Base-by-base conservation (phyloP, 208 protist species). In the Leishmania amazonensis region DNA sequence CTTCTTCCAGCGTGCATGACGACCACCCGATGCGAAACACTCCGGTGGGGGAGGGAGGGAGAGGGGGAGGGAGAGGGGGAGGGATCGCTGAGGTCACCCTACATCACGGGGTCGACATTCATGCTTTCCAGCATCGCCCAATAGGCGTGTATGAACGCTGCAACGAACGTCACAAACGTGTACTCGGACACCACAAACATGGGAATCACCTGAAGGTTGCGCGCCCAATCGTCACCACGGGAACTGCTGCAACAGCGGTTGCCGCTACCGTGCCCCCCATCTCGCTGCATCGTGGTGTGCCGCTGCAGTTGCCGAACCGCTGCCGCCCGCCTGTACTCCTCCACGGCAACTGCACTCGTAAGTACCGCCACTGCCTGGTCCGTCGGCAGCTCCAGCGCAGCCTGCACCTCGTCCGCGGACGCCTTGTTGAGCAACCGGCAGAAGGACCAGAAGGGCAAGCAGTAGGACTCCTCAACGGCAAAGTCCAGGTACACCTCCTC, bases 401-500 rank as follows among this genome's bases (percentile, higher is more conserved):
- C 49, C 81, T 93, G 85, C 74, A 96, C 84, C 65, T 86, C 85
- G 38, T 58, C 78, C 21, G 87, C 90, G 38, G 83, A 75, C 21
- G 76, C 31, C 6, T 74, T 78, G 80, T 91, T 79, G 54, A 94
- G 86, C 38, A 91, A 75, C 53, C 90, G 89, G 76, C 89, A 92
- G 79, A 96, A 90, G 28, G 81, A 78, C 90, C 86, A 93, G 82
- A 94, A 94, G 47, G 85, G 84, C 51, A 93, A 64, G n/a, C 89
- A 86, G 70, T 90, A 93, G 31, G 86, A 88, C 75, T 94, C 89
- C 35, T 83, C 68, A 60, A 93, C 88, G 49, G 79, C 85, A 31
- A 96, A 85, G 70, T 88, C 85, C 2, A 89, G 38, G 78, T 94
- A 94, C 35, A 93, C 68, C 80, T 91, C 92, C 86, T 94, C 89